Conservation (phyloP, 1,284 basidiomycete genomes). For the Apiotrichum porosum region DNA sequence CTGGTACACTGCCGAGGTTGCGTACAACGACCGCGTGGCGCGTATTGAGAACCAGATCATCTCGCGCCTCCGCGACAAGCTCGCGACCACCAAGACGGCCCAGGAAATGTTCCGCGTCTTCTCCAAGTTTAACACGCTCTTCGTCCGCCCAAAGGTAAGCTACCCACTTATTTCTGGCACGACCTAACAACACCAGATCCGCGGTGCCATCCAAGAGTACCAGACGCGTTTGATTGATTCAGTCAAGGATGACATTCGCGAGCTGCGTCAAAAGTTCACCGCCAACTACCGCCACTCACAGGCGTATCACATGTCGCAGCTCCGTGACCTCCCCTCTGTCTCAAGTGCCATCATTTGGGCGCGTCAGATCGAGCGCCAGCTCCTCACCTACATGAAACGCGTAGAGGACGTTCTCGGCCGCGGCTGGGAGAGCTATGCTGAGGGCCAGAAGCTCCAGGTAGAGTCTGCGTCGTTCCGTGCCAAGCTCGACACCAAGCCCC, state of each 20-base stretch:
- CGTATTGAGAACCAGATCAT: constrained; percentile 99
- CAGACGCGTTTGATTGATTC: constrained; percentile 96
- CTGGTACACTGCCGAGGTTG: constrained; percentile 93
- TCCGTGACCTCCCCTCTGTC: constrained; percentile 94
- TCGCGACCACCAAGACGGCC: constrained; percentile 94
- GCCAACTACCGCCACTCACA: constrained; percentile 91
- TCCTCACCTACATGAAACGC: constrained; percentile 97
- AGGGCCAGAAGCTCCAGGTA: constrained; percentile 91
- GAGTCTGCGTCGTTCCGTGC: constrained; percentile 88
- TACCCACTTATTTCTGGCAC: too few species aligned
- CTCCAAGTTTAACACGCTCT: constrained; percentile 95
- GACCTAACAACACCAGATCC: too few species aligned
- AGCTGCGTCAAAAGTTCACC: constrained; percentile 93
- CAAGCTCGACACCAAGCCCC: constrained; percentile 88
- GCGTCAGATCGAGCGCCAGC: constrained; percentile 92
- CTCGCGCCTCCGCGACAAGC: constrained; percentile 78
- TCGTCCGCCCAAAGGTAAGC: constrained; percentile 99
- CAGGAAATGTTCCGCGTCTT: constrained; percentile 99
- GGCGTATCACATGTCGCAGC: constrained; percentile 96
- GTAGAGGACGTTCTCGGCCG: constrained; percentile 98
- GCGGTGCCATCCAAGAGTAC: constrained; percentile 97
- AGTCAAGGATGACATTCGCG: constrained; percentile 96
- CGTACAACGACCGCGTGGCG: constrained; percentile 95
- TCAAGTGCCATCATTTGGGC: constrained; percentile 99
- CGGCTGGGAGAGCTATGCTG: constrained; percentile 98